Base-by-base conservation (phyloP, 495 filamentous ascomycete genomes). In the Hypoxylon cercidicola region DNA sequence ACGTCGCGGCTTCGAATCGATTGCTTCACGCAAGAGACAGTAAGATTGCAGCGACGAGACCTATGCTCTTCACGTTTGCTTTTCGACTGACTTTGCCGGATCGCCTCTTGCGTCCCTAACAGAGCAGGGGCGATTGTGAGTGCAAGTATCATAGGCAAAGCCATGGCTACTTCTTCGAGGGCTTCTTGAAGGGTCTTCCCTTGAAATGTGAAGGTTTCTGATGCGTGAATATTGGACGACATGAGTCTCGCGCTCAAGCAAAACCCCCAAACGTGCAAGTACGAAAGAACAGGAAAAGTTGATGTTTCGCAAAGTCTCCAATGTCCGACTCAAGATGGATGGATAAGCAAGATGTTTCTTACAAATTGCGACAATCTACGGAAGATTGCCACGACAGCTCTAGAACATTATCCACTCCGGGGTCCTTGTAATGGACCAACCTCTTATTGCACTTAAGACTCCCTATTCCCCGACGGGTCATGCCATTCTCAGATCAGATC, bases 81-180 rank as follows among this genome's bases (percentile, higher is more conserved):
- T 57, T 79, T 74, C 1, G 71, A 72, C 40, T 82, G 79, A 19
- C 79, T 79, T 68, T 80, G 78, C 9, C 75, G 73, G 43, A 82
- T 78, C 5, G 79, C 77, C 62, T 82, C 79, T 41, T 75, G 76
- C 6, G 78, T 80, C 28, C 78, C 79, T 7, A 82, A 65, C 13
- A 81, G 67, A 19, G 78, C 79, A 11, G 79, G 79, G 37, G 53
- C 48, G 20, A 75, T 72, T 20, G 72, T 71, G 47, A 75, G 54
- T 8, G 75, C 74, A 15, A 77, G 35, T 25, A 77, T 49, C 69
- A 77, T 71, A 37, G 74, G 71, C 20, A 73, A 23, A 30, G 69
- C 62, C 68, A 69, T 72, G 20, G 52, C 55, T 20, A 66, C 19
- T 62, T 66, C 59, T 62, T 65, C 60, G 25, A 64, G 49, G 18